Conservation (phyloP, 2,329 filamentous ascomycete species). For the Daldinia sp. region DNA sequence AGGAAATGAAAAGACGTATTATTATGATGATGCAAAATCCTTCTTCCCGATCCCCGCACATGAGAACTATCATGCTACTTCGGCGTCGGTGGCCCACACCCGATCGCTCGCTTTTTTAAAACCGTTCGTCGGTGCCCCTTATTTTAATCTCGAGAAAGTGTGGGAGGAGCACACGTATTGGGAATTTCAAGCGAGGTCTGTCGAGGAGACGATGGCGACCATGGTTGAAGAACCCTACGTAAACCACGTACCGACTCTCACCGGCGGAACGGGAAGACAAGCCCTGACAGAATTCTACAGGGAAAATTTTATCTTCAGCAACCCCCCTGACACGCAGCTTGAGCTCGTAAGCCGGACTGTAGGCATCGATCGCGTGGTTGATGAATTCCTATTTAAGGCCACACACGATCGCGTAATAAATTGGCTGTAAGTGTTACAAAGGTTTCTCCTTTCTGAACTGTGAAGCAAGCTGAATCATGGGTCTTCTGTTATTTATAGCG, state of each 20-base stretch:
- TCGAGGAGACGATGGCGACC: slow-evolving; percentile 81
- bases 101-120: slow-evolving; percentile 75
- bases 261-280: slow-evolving; percentile 76
- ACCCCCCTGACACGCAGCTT: slow-evolving; percentile 74
- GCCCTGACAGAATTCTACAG: slow-evolving; percentile 76
- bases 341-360: slow-evolving; percentile 79
- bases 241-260: slow-evolving; percentile 79
- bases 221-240: slow-evolving; percentile 86
- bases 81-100: slow-evolving; percentile 74
- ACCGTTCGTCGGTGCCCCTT: slow-evolving; percentile 70
- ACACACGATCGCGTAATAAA: slow-evolving; percentile 73
- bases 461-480: background rate
- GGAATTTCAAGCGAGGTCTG: slow-evolving; percentile 76
- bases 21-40: slow-evolving; percentile 55
- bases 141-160: slow-evolving; percentile 79
- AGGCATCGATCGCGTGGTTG: slow-evolving; percentile 77
- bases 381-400: slow-evolving; percentile 75
- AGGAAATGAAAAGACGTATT: slow-evolving; percentile 52
- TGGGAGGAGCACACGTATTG: slow-evolving; percentile 83
- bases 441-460: background rate
- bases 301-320: slow-evolving; percentile 80
- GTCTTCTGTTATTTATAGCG: slow-evolving; percentile 50
- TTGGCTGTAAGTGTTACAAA: slow-evolving; percentile 69
- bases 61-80: slow-evolving; percentile 62
- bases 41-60: slow-evolving; percentile 65